Percentiles rank a stretch among this genome's conserved stretches.
Evolutionary conservation across 768 basidiomycete species (phyloP).

Genomic region (Pisolithus microcarpus): DNA sequence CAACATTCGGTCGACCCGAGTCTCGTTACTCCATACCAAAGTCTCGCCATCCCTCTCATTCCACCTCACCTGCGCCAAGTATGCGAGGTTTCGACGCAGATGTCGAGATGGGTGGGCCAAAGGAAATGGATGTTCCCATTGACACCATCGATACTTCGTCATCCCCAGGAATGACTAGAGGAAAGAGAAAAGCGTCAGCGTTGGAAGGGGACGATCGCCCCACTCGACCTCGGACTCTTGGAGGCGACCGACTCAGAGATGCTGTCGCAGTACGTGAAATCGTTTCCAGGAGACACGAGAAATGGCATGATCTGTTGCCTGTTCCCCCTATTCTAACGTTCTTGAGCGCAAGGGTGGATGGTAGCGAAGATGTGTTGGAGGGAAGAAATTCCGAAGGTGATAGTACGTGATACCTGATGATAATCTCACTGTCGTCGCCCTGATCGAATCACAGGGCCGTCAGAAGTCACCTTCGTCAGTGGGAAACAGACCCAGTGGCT

Average conservation of each 20-base stretch:
- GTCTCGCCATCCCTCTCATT: slow-evolving; percentile 20
- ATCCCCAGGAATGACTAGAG: slow-evolving; percentile 31
- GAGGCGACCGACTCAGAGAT: slow-evolving; percentile 56
- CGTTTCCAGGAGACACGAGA: slow-evolving; percentile 9
- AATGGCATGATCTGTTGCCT: slow-evolving; percentile 25
- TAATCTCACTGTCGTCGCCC: background rate
- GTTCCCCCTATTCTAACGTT: slow-evolving; percentile 56
- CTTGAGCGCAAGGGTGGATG: slow-evolving; percentile 54
- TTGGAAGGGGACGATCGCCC: slow-evolving; percentile 33
- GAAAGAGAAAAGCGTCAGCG: slow-evolving; percentile 47
- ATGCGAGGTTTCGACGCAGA: slow-evolving; percentile 43
- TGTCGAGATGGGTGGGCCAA: slow-evolving; percentile 35
- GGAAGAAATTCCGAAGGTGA: slow-evolving; percentile 67
- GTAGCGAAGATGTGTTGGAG: slow-evolving; percentile 64
- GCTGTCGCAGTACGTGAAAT: slow-evolving; percentile 52
- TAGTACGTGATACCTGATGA: slow-evolving; percentile 32
- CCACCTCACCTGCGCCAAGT: slow-evolving; percentile 41
- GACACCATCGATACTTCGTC: slow-evolving; percentile 44
- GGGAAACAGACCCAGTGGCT: slow-evolving; percentile 78
- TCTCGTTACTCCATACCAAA: slow-evolving; percentile 19
- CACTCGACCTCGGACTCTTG: slow-evolving; percentile 50
- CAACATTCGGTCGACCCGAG: slow-evolving; percentile 4
- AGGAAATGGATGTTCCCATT: slow-evolving; percentile 51
- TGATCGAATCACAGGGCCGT: slow-evolving; percentile 35
- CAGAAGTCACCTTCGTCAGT: slow-evolving; percentile 60